Evolutionary conservation across 2,329 filamentous ascomycete genomes (phyloP), one percentile per base, ranked within the genome.

Genomic region (Helminthosporium solani): DNA sequence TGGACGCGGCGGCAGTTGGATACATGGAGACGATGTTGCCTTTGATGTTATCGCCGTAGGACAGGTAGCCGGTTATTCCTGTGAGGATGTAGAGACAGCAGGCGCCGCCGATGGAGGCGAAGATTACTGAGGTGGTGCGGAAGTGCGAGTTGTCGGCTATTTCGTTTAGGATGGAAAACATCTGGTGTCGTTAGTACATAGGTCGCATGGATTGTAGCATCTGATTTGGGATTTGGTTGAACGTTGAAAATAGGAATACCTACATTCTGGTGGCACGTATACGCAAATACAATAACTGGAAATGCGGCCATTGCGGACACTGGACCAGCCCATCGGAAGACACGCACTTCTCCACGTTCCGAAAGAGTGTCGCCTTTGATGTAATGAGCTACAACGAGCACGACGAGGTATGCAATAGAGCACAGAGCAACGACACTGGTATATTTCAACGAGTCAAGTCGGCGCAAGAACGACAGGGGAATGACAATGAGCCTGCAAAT

Each of bases 101-200:
- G n/a, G 92, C 89, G 23, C 87, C 86, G 16, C 94, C 94, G 58
- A 96, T 96, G 60, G 90, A 95, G 3, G 86, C 80, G 18, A 80
- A 77, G 11, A 97, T 84, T 7, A 99, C 91, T 14, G 82, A 80
- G 0, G 90, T 86, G 7, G 92, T 86, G 52, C 86, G 86, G 61
- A 77, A 79, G 16, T 89, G 89, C 2, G 88, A 88, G 70, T 90
- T 90, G 66, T 96, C 85, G 47, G 83, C 80, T 56, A 99, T 90
- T 72, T 99, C 94, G 63, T 99, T 99, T 35, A 99, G 75, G 56
- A 99, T 95, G 9, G 92, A 96, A 69, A 99, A 99, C 94, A 99
- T 99, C 88, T 94, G 57, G 0, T 7, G 2, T 18, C 8, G 21
- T 38, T 25, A 38, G 35, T 20, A 36, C 12, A 8, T 7, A 36